phyloP scores from a whole-genome alignment of 1,139 yeast species.

The Hansenula lynferdii region DNA sequence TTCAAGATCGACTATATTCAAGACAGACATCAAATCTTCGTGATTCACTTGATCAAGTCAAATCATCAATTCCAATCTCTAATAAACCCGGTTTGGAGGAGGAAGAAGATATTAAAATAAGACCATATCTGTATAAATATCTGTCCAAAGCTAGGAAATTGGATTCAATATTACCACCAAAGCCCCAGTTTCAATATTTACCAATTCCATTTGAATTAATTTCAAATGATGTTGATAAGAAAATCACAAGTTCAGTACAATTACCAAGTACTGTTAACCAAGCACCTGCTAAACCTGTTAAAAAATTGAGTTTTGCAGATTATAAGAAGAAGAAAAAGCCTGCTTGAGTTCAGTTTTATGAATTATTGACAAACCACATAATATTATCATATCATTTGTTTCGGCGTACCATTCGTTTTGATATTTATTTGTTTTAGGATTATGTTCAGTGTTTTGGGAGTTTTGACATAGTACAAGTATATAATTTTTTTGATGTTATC shows the following conservation, averaged over 20 bases:
- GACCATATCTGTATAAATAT: conserved; percentile 17
- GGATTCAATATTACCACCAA: too few species aligned
- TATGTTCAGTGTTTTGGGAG: too few species aligned
- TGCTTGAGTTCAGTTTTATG: too few species aligned
- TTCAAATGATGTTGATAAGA: conserved; percentile 5
- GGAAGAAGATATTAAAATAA: conserved; percentile 13
- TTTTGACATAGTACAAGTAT: too few species aligned
- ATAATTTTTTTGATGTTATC: too few species aligned
- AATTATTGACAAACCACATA: too few species aligned
- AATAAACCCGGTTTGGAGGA: not conserved
- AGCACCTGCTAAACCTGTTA: conserved; percentile 24
- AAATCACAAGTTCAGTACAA: too few species aligned
- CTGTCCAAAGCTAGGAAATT: conserved; percentile 10
- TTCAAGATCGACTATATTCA: conserved; percentile 24
- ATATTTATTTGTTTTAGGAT: too few species aligned
- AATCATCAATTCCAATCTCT: conserved; percentile 7
- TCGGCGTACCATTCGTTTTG: too few species aligned
- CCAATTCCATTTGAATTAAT: conserved; percentile 25
- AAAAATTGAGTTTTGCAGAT: conserved; percentile 80
- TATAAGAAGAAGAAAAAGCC: conserved; percentile 65
- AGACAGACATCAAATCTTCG: conserved; percentile 15
- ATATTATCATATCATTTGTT: too few species aligned
- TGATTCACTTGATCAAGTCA: conserved; percentile 11
- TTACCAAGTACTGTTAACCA: not conserved
- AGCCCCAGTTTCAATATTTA: conserved; percentile 18